Evolutionary conservation across 1,284 basidiomycete species (phyloP).

Genomic region (Schizophyllum commune): DNA sequence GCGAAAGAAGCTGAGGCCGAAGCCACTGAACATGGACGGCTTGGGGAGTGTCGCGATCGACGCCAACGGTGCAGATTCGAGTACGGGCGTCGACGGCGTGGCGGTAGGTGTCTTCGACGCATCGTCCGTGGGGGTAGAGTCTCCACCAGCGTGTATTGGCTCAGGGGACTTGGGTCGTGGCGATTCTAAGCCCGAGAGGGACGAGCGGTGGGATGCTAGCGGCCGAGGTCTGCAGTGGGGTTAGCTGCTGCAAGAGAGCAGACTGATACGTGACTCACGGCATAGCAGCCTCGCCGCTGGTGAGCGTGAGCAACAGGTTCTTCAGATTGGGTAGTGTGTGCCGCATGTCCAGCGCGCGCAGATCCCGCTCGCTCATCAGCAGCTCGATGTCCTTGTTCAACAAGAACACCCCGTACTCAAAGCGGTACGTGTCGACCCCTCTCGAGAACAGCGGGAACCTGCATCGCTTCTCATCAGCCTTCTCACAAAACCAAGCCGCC

Average conservation of each 20-base stretch:
- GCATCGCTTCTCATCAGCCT: not conserved
- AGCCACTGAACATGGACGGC: slow-evolving; percentile 40
- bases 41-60: slow-evolving; percentile 28
- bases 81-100: slow-evolving; percentile 33
- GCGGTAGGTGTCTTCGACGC: slow-evolving; percentile 23
- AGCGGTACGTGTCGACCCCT: slow-evolving; percentile 93
- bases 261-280: slow-evolving; percentile 29
- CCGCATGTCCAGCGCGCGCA: slow-evolving; percentile 86
- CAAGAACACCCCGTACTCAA: slow-evolving; percentile 96
- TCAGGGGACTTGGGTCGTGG: slow-evolving; percentile 11
- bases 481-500: slow-evolving; percentile 12
- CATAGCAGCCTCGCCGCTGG: slow-evolving; percentile 49
- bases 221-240: slow-evolving; percentile 7
- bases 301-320: slow-evolving; percentile 84
- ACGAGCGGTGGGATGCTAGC: slow-evolving; percentile 11
- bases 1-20: slow-evolving; percentile 55
- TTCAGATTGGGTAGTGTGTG: slow-evolving; percentile 97
- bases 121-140: slow-evolving; percentile 30
- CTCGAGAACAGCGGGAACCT: slow-evolving; percentile 93
- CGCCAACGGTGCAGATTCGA: slow-evolving; percentile 50
- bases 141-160: slow-evolving; percentile 18
- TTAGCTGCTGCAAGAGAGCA: not conserved
- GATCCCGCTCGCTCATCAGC: slow-evolving; percentile 83
- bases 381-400: slow-evolving; percentile 97
- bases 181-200: slow-evolving; percentile 12